phyloP scores from a whole-genome alignment of 1,139 yeast species.

The Sugiyamaella pinicola region DNA sequence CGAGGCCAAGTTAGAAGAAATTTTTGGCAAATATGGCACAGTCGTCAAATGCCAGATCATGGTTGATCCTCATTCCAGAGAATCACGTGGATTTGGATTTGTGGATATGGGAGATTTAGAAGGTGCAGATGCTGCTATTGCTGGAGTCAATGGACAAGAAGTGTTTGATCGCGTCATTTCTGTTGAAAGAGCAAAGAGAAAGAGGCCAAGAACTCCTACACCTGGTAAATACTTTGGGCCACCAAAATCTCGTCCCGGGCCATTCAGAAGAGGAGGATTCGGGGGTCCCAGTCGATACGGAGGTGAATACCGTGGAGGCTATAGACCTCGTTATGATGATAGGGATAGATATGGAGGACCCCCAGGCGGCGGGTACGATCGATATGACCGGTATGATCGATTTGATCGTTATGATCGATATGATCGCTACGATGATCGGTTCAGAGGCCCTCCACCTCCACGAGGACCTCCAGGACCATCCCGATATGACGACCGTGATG shows the following conservation, averaged over 20 bases:
- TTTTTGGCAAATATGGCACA: slow-evolving; percentile 41
- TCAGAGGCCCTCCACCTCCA: slow-evolving; percentile 28
- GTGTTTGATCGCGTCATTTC: slow-evolving; percentile 41
- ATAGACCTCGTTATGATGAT: slow-evolving; percentile 31
- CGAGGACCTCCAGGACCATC: slow-evolving; percentile 30
- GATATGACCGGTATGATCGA: slow-evolving; percentile 18
- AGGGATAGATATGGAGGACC: slow-evolving; percentile 17
- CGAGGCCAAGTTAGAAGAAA: slow-evolving; percentile 40
- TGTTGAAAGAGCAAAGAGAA: slow-evolving; percentile 44
- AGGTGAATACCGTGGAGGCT: slow-evolving; percentile 28
- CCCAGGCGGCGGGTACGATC: slow-evolving; percentile 14
- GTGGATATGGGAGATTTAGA: slow-evolving; percentile 42
- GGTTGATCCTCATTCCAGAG: slow-evolving; percentile 45
- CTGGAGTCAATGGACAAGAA: slow-evolving; percentile 39
- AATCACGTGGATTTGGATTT: slow-evolving; percentile 47
- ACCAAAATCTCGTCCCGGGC: slow-evolving; percentile 37
- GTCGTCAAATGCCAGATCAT: slow-evolving; percentile 44
- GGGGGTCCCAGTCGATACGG: slow-evolving; percentile 27
- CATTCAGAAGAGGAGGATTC: slow-evolving; percentile 28
- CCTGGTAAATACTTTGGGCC: slow-evolving; percentile 49
- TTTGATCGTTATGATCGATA: slow-evolving; percentile 34
- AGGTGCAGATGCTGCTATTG: slow-evolving; percentile 42
- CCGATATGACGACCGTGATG: slow-evolving; percentile 36
- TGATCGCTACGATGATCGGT: slow-evolving; percentile 38
- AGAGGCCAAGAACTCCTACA: slow-evolving; percentile 46